These are phyloP conservation scores for Lactarius pseudohatsudake DNA, from an alignment of 768 basidiomycete species.

Conservation along the genomic window DNA sequence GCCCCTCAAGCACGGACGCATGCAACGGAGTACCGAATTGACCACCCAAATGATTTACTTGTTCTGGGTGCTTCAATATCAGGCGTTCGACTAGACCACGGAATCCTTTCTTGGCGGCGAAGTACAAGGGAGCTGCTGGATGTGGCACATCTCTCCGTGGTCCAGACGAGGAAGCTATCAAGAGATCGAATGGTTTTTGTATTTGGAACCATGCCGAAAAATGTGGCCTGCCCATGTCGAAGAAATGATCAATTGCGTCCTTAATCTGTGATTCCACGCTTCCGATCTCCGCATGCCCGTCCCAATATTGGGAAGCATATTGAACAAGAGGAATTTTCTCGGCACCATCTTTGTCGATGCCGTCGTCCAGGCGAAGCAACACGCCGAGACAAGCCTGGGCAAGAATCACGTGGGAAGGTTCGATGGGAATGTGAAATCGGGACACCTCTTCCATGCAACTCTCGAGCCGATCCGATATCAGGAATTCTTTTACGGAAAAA, in stretches of 20 bases:
- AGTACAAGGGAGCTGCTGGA: background rate
- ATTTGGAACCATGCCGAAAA: background rate
- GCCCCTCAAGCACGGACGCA: background rate
- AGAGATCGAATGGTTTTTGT: too few relatives aligned
- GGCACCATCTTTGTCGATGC: background rate
- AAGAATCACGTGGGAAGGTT: background rate
- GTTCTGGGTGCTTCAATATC: background rate
- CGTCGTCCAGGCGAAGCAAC: background rate
- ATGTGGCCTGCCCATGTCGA: background rate
- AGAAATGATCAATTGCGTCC: background rate
- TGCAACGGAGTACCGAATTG: background rate
- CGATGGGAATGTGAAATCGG: background rate
- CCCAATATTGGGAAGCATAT: background rate
- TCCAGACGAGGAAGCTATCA: too few relatives aligned
- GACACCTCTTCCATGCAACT: background rate
- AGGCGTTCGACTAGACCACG: background rate
- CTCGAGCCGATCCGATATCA: too few relatives aligned
- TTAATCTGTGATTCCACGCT: background rate
- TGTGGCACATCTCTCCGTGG: background rate
- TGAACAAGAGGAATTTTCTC: background rate
- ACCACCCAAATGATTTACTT: background rate
- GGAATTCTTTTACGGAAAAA: background rate
- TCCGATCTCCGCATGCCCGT: background rate
- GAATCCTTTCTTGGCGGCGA: background rate
- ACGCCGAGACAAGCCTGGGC: background rate